Conservation (phyloP, 352 stramenopile species). For the Pythium pectinolyticum region DNA sequence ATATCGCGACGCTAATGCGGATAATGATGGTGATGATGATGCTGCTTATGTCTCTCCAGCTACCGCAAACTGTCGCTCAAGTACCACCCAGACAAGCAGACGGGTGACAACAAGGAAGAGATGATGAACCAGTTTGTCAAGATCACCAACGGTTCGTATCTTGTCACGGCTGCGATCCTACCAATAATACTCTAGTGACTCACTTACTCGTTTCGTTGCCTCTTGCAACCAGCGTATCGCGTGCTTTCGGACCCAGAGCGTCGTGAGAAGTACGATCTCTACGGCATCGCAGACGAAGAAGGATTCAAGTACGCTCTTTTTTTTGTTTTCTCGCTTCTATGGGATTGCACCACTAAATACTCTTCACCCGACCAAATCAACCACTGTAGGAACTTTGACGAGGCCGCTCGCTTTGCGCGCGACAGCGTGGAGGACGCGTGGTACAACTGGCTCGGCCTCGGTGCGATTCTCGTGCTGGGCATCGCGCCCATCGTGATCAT, state of each 20-base stretch:
- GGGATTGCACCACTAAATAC: not conserved
- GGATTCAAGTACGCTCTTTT: slow-evolving; percentile 63
- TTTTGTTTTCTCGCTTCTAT: not conserved
- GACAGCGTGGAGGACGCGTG: slow-evolving; percentile 72
- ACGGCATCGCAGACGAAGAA: slow-evolving; percentile 76
- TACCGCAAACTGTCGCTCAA: slow-evolving; percentile 93
- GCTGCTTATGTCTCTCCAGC: slow-evolving; percentile 24
- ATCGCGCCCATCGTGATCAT: slow-evolving; percentile 68
- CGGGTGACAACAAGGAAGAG: slow-evolving; percentile 51
- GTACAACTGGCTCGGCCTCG: slow-evolving; percentile 69
- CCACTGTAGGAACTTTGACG: slow-evolving; percentile 78
- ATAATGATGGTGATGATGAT: not conserved
- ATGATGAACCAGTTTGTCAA: slow-evolving; percentile 78
- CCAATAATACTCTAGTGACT: not conserved
- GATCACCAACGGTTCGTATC: slow-evolving; percentile 66
- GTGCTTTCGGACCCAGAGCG: slow-evolving; percentile 73
- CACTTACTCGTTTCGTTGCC: not conserved
- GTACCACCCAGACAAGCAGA: slow-evolving; percentile 95
- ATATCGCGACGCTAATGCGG: no score
- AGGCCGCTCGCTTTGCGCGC: slow-evolving; percentile 62
- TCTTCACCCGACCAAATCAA: slow-evolving; percentile 2
- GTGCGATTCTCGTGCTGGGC: slow-evolving; percentile 51
- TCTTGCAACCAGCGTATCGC: slow-evolving; percentile 49
- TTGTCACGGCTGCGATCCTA: not conserved
- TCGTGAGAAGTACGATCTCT: slow-evolving; percentile 79